These are phyloP conservation scores for Tetrapisispora taiwanensis DNA, from an alignment of 805 yeast species.

Conservation along the genomic window DNA sequence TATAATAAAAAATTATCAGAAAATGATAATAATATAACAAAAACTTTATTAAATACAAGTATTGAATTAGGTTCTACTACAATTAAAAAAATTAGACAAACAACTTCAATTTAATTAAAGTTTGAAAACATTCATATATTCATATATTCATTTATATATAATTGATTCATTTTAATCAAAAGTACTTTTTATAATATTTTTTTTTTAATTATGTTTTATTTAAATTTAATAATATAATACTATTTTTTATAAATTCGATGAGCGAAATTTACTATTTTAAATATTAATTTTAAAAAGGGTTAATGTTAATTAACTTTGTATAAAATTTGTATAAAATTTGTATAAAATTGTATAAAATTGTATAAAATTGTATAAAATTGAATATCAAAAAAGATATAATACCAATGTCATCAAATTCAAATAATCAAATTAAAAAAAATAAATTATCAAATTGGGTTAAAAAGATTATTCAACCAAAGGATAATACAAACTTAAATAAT, in stretches of 20 bases:
- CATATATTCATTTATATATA: no score
- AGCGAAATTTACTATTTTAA: no score
- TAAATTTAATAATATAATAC: no score
- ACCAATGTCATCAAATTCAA: neutral
- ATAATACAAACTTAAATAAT: neutral
- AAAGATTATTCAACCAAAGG: slow-evolving; percentile 24
- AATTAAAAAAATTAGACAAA: neutral
- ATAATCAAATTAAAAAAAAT: slow-evolving; percentile 14
- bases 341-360: neutral
- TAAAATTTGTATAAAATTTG: no score
- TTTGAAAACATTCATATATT: no score
- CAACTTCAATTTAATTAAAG: neutral
- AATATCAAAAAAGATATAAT: no score
- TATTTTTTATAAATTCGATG: no score
- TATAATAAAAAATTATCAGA: slow-evolving; percentile 1
- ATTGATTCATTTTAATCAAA: neutral
- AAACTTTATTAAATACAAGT: neutral
- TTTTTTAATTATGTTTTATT: no score
- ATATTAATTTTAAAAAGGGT: no score
- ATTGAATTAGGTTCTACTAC: neutral
- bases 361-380: no score
- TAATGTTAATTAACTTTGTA: no score
- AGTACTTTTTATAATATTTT: no score
- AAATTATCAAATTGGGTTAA: slow-evolving; percentile 27
- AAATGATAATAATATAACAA: slow-evolving; percentile 1